Conservation (phyloP, 345 rosid species). For the rapeseed (Brassica napus) region DNA sequence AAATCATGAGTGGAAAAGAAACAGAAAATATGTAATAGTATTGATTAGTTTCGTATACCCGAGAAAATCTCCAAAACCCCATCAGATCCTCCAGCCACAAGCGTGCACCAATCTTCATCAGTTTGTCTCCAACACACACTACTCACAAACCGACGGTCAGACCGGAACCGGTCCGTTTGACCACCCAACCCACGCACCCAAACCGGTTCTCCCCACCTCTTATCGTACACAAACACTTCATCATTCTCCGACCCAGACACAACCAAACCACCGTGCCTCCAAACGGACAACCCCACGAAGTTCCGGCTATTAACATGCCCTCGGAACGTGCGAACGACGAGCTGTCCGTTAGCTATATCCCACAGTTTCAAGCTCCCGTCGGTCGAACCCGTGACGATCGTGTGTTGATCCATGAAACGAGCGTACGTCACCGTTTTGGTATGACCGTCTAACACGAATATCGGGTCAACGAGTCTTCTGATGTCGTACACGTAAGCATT, state of each 20-base stretch:
- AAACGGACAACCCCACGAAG: constrained; percentile 80
- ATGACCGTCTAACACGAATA: constrained; percentile 57
- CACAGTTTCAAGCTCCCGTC: constrained; percentile 82
- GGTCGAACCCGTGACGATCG: constrained; percentile 57
- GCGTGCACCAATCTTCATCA: constrained; percentile 58
- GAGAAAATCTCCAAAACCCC: constrained; percentile 62
- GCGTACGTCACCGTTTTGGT: constrained; percentile 71
- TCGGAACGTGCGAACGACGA: constrained; percentile 51
- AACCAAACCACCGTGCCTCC: constrained; percentile 71
- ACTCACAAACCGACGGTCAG: constrained; percentile 54
- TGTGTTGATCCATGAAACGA: constrained; percentile 45
- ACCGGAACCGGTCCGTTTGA: constrained; percentile 5
- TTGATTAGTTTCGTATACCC: constrained; percentile 45
- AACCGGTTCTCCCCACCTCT: constrained; percentile 75
- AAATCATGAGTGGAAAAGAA: neutral
- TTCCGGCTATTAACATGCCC: constrained; percentile 75
- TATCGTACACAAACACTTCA: constrained; percentile 73
- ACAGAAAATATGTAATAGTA: no score
- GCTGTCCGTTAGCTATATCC: constrained; percentile 34
- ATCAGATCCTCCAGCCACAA: constrained; percentile 83
- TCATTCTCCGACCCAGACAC: constrained; percentile 84
- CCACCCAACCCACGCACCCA: constrained; percentile 57
- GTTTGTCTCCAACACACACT: constrained; percentile 86
- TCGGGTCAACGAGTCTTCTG: constrained; percentile 51
- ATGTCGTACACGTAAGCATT: constrained; percentile 70